phyloP scores from a whole-genome alignment of 148 eudicot species.

The Spergularia bocconei region DNA sequence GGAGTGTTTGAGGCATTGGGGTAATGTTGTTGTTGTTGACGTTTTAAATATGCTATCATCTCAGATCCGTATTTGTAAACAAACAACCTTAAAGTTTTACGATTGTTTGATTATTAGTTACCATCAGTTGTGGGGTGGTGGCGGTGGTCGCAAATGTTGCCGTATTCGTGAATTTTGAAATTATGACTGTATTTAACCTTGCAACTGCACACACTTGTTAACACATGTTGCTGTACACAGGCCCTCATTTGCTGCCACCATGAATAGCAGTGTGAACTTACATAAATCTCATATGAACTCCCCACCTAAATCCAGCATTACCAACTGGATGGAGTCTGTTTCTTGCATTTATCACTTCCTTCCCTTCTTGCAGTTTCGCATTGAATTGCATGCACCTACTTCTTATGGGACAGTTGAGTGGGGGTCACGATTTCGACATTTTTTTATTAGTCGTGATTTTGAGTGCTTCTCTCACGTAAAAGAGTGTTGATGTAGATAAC shows the following conservation, averaged over 20 bases:
- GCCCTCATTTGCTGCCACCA: background rate
- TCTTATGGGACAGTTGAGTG: background rate
- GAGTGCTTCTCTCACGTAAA: background rate
- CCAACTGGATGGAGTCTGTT: background rate
- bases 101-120: background rate
- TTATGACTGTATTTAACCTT: background rate
- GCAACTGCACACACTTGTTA: background rate
- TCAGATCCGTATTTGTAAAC: no score
- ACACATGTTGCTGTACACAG: slow-evolving; percentile 7
- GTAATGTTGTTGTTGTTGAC: no score
- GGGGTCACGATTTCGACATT: background rate
- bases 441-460: background rate
- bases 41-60: no score
- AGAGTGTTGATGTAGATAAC: background rate
- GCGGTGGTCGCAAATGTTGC: slow-evolving; percentile 9
- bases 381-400: slow-evolving; percentile 16
- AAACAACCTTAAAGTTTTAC: no score
- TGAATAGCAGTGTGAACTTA: background rate
- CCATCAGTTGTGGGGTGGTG: background rate
- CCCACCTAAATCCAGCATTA: slow-evolving; percentile 10
- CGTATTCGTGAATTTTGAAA: background rate
- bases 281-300: background rate
- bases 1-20: no score
- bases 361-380: slow-evolving; percentile 4
- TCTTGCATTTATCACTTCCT: slow-evolving; percentile 13